Conservation (phyloP, 768 basidiomycete species). For the Pisolithus microcarpus region DNA sequence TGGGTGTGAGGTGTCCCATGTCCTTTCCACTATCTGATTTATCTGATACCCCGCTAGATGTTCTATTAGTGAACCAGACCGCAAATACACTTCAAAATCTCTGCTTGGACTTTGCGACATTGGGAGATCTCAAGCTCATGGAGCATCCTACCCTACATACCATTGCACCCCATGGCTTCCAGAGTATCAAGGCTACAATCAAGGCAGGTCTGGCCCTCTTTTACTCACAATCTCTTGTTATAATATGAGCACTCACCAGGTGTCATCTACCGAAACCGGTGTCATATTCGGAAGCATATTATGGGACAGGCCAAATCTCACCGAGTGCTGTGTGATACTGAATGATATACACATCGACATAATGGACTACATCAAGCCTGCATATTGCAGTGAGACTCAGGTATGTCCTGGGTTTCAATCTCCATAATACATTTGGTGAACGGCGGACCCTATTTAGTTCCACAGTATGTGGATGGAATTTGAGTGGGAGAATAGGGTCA, state of each 20-base stretch:
- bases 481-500: constrained; percentile 99
- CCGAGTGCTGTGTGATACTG: constrained; percentile 87
- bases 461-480: constrained; percentile 99
- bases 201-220: constrained; percentile 43
- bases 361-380: constrained; percentile 46
- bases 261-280: constrained; percentile 97
- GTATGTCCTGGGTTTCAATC: constrained; percentile 31
- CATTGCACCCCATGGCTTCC: constrained; percentile 93
- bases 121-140: constrained; percentile 95
- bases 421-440: neutral
- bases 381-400: constrained; percentile 91
- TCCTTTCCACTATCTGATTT: no score
- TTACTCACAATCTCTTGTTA: neutral
- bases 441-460: constrained; percentile 47
- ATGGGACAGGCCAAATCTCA: constrained; percentile 86
- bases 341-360: constrained; percentile 99
- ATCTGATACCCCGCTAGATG: no score
- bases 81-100: no score
- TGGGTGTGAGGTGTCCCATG: no score
- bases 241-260: constrained; percentile 23
- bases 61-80: no score
- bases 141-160: constrained; percentile 91
- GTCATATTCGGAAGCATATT: constrained; percentile 97
- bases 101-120: no score
- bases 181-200: constrained; percentile 97